Evolutionary conservation across 1,284 basidiomycete genomes (phyloP), one percentile per base, ranked within the genome.

Genomic region (Coniophora puteana): DNA sequence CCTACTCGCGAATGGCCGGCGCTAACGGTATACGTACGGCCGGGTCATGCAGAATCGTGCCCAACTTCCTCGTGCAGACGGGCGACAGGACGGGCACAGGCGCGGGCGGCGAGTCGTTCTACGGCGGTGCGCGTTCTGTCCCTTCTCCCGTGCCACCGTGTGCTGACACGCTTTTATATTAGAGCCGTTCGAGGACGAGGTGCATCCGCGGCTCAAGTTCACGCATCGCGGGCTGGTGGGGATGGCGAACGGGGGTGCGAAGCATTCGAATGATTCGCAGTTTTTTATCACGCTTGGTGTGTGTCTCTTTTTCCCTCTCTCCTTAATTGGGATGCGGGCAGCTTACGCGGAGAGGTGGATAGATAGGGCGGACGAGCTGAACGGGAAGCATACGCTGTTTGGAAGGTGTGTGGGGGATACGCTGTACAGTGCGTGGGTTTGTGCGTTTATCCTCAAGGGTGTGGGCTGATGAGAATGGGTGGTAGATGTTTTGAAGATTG

Each of bases 1-100:
- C n/a, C 25, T 11, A n/a, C 36, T n/a, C 16, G 8, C 22, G 31
- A 13, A 39, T 36, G 16, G 20, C 17, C 14, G 38, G 20, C n/a
- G 31, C 18, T 38, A 20, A 21, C 17, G n/a, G 12, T n/a, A n/a
- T n/a, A n/a, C n/a, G n/a, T n/a, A n/a, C n/a, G n/a, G n/a, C n/a
- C n/a, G n/a, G n/a, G n/a, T 17, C 25, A 31, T 32, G 6, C 42
- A 87, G 85, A 11, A 72, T 94, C 36, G 83, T 94, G 4, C 88
- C 92, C 2, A 78, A 80, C 22, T 97, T 98, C 59, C 78, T 96
- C 36, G 83, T 96, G 3, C 95, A 98, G 61, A 92, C 93, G 2
- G 95, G 95, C n/a, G 95, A 98, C 58, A 84, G 80, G 43, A 93
- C 93, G 0, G 92, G 92, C 1, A 93, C 90, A 0, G 95, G 95